These are phyloP conservation scores for Elsinoe necatrix DNA, from an alignment of 2,329 filamentous ascomycete species.

Conservation along the genomic window DNA sequence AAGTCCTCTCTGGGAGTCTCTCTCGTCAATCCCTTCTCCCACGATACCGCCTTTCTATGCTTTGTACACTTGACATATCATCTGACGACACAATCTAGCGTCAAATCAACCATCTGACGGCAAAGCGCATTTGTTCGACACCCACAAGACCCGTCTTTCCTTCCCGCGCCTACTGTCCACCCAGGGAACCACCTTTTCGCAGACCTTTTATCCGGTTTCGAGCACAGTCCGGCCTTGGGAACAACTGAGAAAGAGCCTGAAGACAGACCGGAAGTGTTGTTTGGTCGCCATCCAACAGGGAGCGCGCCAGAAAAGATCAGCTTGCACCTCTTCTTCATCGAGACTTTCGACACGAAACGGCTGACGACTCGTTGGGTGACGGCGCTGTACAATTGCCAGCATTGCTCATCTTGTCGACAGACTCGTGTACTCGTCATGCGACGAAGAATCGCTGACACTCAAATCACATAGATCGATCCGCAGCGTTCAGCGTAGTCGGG, in stretches of 20 bases:
- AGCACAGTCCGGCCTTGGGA: background rate
- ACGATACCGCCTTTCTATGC: conserved; percentile 1
- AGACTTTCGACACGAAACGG: background rate
- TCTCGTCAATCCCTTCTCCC: conserved; percentile 3
- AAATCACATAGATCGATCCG: conserved; percentile 27
- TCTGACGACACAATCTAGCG: background rate
- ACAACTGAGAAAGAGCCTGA: background rate
- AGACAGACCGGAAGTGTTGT: background rate
- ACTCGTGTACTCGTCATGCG: conserved; percentile 28
- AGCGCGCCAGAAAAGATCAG: background rate
- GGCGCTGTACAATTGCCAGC: background rate
- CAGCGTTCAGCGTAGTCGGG: conserved; percentile 21
- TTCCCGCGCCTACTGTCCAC: background rate
- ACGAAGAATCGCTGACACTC: conserved; percentile 25
- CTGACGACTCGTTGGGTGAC: background rate
- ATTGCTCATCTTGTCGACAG: background rate
- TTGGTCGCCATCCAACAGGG: background rate
- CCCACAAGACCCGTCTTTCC: background rate
- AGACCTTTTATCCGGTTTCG: background rate
- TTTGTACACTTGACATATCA: background rate
- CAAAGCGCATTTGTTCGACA: conserved; percentile 6
- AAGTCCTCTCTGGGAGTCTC: background rate
- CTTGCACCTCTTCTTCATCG: background rate
- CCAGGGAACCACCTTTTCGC: background rate
- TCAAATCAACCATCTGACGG: background rate